These are phyloP conservation scores for Schizochytrium sp. DNA, from an alignment of 108 stramenopile species.

Conservation along the genomic window DNA sequence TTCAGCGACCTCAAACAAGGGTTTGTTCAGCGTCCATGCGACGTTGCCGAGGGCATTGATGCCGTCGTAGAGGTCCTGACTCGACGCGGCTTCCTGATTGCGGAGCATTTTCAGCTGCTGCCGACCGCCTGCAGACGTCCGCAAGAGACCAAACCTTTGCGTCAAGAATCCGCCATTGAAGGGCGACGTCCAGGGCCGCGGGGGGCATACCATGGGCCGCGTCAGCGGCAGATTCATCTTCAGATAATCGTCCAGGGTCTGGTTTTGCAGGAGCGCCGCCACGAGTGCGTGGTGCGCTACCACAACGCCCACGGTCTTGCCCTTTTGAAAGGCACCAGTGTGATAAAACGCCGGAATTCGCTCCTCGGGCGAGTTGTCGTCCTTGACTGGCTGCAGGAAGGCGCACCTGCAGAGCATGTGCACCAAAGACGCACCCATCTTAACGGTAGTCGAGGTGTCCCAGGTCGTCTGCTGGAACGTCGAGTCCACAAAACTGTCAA, in stretches of 20 bases:
- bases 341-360: constrained; percentile 3
- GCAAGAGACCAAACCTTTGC: constrained; percentile 61
- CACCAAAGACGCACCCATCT: constrained; percentile 71
- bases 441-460: constrained; percentile 56
- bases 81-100: constrained; percentile 49
- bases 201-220: constrained; percentile 86
- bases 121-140: constrained; percentile 60
- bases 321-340: too few relatives aligned
- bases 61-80: constrained; percentile 60
- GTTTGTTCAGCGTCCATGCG: constrained; percentile 73
- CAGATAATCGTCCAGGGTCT: neutral
- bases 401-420: constrained; percentile 37
- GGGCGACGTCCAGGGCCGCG: constrained; percentile 63
- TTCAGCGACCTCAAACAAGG: constrained; percentile 60
- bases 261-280: neutral
- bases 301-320: neutral
- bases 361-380: neutral
- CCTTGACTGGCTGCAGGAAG: constrained; percentile 33
- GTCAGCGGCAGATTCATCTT: constrained; percentile 34
- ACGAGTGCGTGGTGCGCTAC: neutral
- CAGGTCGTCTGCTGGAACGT: constrained; percentile 50
- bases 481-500: constrained; percentile 41
- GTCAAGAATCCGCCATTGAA: constrained; percentile 66
- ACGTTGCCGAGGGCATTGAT: constrained; percentile 72
- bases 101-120: constrained; percentile 58